Evolutionary conservation across 2,329 filamentous ascomycete genomes (phyloP).

Genomic region (Aspergillus flavus): DNA sequence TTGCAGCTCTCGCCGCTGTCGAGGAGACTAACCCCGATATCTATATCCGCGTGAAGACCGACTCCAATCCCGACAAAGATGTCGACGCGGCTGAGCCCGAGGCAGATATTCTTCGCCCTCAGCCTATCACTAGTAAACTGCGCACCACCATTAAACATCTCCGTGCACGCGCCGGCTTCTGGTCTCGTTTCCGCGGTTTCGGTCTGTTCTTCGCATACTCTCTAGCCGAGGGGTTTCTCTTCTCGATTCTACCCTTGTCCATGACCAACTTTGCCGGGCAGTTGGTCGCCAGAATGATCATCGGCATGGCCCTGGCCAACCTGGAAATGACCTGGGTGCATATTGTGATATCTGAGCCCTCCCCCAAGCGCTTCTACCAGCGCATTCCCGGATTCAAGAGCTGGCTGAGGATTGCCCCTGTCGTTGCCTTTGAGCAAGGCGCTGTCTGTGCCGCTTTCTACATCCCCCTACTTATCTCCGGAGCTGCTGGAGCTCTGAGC

Average conservation of each 20-base stretch:
- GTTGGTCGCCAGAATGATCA: slow-evolving; percentile 57
- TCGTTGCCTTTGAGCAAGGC: slow-evolving; percentile 63
- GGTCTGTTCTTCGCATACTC: slow-evolving; percentile 51
- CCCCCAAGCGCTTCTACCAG: slow-evolving; percentile 63
- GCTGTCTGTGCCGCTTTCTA: slow-evolving; percentile 52
- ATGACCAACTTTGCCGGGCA: slow-evolving; percentile 44
- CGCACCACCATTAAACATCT: slow-evolving; percentile 63
- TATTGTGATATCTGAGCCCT: slow-evolving; percentile 74
- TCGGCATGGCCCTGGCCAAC: slow-evolving; percentile 65
- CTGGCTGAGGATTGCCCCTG: slow-evolving; percentile 71
- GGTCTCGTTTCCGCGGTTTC: slow-evolving; percentile 71
- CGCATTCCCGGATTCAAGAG: slow-evolving; percentile 70
- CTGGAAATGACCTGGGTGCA: slow-evolving; percentile 81
- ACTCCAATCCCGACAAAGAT: slow-evolving; percentile 32
- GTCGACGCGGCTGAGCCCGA: slow-evolving; percentile 47
- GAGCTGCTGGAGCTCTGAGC: slow-evolving; percentile 46
- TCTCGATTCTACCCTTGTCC: slow-evolving; percentile 36
- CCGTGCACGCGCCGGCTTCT: slow-evolving; percentile 63
- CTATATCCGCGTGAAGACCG: slow-evolving; percentile 53
- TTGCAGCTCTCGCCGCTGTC: slow-evolving; percentile 65
- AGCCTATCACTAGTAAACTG: slow-evolving; percentile 64
- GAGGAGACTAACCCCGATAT: slow-evolving; percentile 61
- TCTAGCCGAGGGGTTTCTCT: slow-evolving; percentile 51
- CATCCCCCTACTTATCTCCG: slow-evolving; percentile 49
- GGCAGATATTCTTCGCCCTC: slow-evolving; percentile 49